Base-by-base conservation (phyloP, 805 yeast genomes). In the Lachancea waltii region DNA sequence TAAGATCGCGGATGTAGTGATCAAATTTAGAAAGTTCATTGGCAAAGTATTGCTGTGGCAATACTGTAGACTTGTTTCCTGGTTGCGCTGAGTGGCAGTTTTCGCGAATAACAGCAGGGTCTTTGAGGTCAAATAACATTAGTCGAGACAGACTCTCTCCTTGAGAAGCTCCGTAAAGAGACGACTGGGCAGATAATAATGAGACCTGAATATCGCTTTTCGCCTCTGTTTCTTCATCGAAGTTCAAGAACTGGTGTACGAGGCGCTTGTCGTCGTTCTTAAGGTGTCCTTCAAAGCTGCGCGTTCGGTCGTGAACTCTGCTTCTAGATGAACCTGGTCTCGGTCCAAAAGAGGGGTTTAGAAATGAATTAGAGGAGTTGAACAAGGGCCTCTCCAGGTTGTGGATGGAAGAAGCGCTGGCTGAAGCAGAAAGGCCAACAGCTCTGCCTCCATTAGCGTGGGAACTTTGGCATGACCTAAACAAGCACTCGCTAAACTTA, bases 401-500 rank as follows among this genome's bases (percentile, higher is more conserved):
- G 13, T 10, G 42, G 39, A 14, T 21, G 5, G 43, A 44, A 5
- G 36, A 32, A 10, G 37, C 20, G 11, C 43, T 38, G 5, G 38
- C 22, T 13, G 23, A 34, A 9, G 38, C 35, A 4, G 45, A 45
- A 7, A 35, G 30, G 5, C 44, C 28, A n/a, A 45, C 36, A 21
- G 40, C 26, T 5, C 13, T 23, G 5, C 5, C 5, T 7, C 26
- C 26, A n/a, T n/a, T n/a, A 5, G 26, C 26, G 7, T 7, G 8
- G 4, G 8, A 11, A 23, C 19, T 21, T 25, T 19, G 28, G 15
- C 20, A 15, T 4, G 21, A 17, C 10, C 45, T 42, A 30, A 56
- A 54, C 46, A 57, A 47, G 25, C 51, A 46, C 11, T 52, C 54
- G 23, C 56, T 48, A 33, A 54, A 57, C 40, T 48, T 50, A 3